Conservation (phyloP, 2,329 filamentous ascomycete species). For the Cladosporium sp. region DNA sequence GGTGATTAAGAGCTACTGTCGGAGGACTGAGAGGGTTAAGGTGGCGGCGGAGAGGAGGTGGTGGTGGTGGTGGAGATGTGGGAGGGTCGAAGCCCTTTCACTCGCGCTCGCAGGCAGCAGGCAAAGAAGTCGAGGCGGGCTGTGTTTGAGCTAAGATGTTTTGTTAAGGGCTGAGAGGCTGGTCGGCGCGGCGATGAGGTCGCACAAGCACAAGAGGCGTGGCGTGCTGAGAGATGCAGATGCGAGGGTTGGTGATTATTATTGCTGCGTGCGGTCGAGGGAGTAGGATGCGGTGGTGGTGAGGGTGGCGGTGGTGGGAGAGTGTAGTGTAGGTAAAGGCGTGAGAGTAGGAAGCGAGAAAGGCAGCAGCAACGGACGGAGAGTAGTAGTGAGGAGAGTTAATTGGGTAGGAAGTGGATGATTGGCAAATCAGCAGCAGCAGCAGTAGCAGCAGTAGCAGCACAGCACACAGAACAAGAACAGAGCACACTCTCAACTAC, state of each 20-base stretch:
- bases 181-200: slow-evolving; percentile 8
- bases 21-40: no score
- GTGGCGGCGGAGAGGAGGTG: slow-evolving; percentile 21
- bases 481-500: no score
- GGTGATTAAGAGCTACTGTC: slow-evolving; percentile 4
- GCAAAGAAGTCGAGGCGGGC: slow-evolving; percentile 23
- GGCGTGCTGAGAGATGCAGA: slow-evolving; percentile 9
- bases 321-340: not conserved
- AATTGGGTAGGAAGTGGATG: no score
- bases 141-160: slow-evolving; percentile 16
- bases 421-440: not conserved
- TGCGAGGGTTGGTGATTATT: not conserved
- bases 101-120: slow-evolving; percentile 22
- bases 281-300: not conserved
- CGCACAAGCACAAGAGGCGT: not conserved
- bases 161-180: not conserved
- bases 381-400: no score
- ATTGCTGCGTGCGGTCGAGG: not conserved
- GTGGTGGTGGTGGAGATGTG: slow-evolving; percentile 29
- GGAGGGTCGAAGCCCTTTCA: slow-evolving; percentile 19
- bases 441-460: not conserved
- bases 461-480: no score
- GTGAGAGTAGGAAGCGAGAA: not conserved
- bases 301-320: not conserved
- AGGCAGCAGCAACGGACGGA: not conserved